Base-by-base conservation (phyloP, 2,329 filamentous ascomycete genomes). In the Exophiala calicioides region DNA sequence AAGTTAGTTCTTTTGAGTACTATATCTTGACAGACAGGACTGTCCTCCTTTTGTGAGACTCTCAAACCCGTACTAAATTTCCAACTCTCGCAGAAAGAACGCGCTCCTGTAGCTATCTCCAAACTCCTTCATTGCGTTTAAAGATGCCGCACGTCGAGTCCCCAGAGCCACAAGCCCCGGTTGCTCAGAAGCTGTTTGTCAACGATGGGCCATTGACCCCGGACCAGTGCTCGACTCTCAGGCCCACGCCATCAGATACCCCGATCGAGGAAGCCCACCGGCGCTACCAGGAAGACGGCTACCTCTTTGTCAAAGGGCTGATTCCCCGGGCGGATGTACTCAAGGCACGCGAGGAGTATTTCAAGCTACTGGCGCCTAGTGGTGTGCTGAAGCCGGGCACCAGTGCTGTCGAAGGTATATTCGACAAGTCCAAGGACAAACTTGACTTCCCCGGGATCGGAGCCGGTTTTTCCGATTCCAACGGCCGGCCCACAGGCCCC, bases 381-480 rank as follows among this genome's bases (percentile, higher is more conserved):
- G 78, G 77, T 1, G 73, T 84, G 26, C 64, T 84, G 1, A 74
- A 78, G 49, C 73, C 76, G 0, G 75, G 71, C 26, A 77, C 75
- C 0, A 60, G 69, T 3, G 68, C 76, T 0, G 71, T 78, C 0
- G 68, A 79, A 1, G 79, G 79, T 0, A 72, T 81, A 44, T 82
- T 80, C 56, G 70, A 79, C 57, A 37, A 64, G 0, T 44, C 62
- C 0, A 72, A 72, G 43, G 60, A 69, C 27, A 62, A 66, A 8
- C 59, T 65, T 12, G 66, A 76, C 29, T 79, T 69, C 46, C 75
- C 75, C 0, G 75, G 75, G 1, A 78, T 82, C 44, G 79, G 79
- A 2, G 75, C 77, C 1, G 77, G 77, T 0, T 68, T 68, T 18
- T 61, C 65, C 1, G 66, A 55, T 3, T 67, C 67, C 7, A 78